Percentiles rank a stretch among this genome's conserved stretches.
These are phyloP conservation scores for Margaritispora aquatica DNA, from an alignment of 495 filamentous ascomycete species.

Conservation along the genomic window DNA sequence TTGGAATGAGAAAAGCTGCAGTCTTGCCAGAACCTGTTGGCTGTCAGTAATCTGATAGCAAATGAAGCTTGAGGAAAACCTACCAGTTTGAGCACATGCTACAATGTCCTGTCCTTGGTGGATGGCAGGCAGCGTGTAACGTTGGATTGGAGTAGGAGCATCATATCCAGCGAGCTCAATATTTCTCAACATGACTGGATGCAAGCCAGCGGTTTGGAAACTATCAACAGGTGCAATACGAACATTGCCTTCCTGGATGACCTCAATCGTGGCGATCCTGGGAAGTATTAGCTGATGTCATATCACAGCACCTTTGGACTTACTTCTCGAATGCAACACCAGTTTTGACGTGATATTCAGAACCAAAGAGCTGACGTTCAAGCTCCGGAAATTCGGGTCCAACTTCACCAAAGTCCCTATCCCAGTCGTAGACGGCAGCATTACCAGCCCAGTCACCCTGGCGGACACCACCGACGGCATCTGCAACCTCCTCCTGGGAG, in stretches of 20 bases:
- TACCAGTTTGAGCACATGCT: slow-evolving; percentile 88
- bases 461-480: slow-evolving; percentile 23
- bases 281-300: background rate
- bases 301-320: slow-evolving; percentile 12
- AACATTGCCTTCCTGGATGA: slow-evolving; percentile 51
- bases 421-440: slow-evolving; percentile 72
- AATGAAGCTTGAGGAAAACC: slow-evolving; percentile 24
- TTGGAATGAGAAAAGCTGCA: slow-evolving; percentile 84
- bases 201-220: slow-evolving; percentile 75
- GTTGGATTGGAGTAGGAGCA: slow-evolving; percentile 78
- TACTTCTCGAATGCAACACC: slow-evolving; percentile 44
- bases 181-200: slow-evolving; percentile 77
- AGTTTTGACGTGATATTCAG: slow-evolving; percentile 26
- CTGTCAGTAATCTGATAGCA: background rate
- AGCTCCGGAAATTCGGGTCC: slow-evolving; percentile 62
- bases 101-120: slow-evolving; percentile 69
- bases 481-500: slow-evolving; percentile 27
- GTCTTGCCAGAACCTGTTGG: slow-evolving; percentile 90
- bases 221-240: slow-evolving; percentile 47
- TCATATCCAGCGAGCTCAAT: slow-evolving; percentile 57
- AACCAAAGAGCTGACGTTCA: slow-evolving; percentile 66
- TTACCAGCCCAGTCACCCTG: slow-evolving; percentile 44
- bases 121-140: slow-evolving; percentile 74
- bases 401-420: slow-evolving; percentile 78
- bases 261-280: slow-evolving; percentile 50